Evolutionary conservation across 208 protist genomes (phyloP), one percentile per base, ranked within the genome.

Genomic region (Porcisia deanei): DNA sequence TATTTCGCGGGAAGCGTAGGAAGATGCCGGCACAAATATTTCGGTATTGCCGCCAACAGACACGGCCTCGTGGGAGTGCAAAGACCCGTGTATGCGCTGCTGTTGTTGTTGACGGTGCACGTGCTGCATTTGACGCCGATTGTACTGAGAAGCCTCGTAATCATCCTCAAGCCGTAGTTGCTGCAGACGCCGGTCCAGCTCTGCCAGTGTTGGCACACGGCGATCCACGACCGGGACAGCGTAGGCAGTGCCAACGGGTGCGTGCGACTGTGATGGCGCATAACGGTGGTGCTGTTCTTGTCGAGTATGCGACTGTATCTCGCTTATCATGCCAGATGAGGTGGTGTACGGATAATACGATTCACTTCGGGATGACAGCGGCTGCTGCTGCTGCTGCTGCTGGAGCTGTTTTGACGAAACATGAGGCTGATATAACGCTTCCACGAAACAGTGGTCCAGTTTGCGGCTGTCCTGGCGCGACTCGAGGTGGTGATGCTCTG

Each of bases 111-210:
- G 52, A 2, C 45, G 67, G n/a, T 72, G 18, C 34, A 60, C 45
- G 45, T 68, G 39, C 34, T 39, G 47, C 71, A 58, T 8, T 67
- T 81, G 70, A 25, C 71, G 73, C 22, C 74, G 80, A 7, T 76
- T 53, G 54, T 79, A 63, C 53, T 73, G 70, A 22, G 63, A 54
- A 20, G 74, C 80, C 49, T 79, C 75, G 71, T 76, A 69, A 45
- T 80, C 75, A 37, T 78, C 70, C 59, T 76, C 68, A 37, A 49
- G 52, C 8, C 85, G 85, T 0, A 91, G 85, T 52, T 91, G 80
- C 53, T 84, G 80, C 41, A 94, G 81, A 9, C 87, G 80, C 39
- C 82, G 39, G 61, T 91, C 83, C n/a, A 91, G 78, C 71, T 89
- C 81, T 25, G 83, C 82, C 43, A 91, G 67, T 30, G 86, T 91